Conservation (phyloP, 257 asterid species). For the Rauvolfia tetraphylla region DNA sequence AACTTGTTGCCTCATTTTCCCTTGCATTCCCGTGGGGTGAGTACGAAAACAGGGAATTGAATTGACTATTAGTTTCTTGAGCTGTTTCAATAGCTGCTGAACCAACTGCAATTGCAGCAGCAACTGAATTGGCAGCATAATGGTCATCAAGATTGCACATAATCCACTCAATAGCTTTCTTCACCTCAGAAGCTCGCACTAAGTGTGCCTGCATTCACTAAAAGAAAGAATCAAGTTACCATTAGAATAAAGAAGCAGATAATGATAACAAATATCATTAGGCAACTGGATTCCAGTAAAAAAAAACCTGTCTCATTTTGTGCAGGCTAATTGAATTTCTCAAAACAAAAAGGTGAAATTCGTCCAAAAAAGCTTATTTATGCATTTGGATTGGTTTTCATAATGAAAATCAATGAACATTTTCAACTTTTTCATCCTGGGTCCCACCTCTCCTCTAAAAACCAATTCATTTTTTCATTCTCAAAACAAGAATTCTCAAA, state of each 20-base stretch:
- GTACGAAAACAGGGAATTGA: conserved; percentile 43
- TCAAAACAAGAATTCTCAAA: too few species aligned
- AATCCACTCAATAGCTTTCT: conserved; percentile 92
- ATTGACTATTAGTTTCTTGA: conserved; percentile 51
- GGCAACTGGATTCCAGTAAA: conserved; percentile 2
- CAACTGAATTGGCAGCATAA: conserved; percentile 97
- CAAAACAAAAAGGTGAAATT: neutral
- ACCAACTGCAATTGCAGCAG: conserved; percentile 97
- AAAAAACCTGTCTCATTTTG: neutral
- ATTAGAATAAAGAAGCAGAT: conserved; percentile 15
- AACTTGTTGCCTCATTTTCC: conserved; percentile 66
- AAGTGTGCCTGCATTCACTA: conserved; percentile 99
- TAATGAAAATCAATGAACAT: too few species aligned
- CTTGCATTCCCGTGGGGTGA: conserved; percentile 48
- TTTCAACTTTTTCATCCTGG: too few species aligned
- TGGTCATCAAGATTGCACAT: conserved; percentile 90
- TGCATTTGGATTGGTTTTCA: too few species aligned
- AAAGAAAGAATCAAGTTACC: conserved; percentile 71
- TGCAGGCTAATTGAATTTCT: neutral
- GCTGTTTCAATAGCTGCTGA: conserved; percentile 72
- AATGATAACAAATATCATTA: conserved; percentile 13
- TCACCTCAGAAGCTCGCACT: conserved; percentile 87
- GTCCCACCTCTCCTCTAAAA: too few species aligned
- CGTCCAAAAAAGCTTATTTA: neutral
- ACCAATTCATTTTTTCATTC: too few species aligned